A percentile compares a stretch with the other conserved stretches of the same genome.
Evolutionary conservation across 768 basidiomycete species (phyloP).

Genomic region (Suillus clintonianus): DNA sequence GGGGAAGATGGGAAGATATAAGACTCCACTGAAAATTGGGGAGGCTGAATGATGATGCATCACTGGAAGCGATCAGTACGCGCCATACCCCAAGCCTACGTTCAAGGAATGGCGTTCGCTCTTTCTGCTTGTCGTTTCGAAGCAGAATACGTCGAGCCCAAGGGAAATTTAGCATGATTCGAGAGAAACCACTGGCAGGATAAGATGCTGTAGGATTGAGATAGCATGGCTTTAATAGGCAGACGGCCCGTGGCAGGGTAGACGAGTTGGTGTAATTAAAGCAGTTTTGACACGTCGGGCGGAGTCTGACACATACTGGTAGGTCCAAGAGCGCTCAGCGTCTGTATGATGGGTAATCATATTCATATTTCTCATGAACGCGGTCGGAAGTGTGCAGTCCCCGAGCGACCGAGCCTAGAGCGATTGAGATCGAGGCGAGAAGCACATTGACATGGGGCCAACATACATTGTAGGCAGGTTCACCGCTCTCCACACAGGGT

Average conservation of each 20-base stretch:
- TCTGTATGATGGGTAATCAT: neutral
- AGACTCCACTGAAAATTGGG: constrained; percentile 10
- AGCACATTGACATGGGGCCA: neutral
- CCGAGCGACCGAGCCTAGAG: neutral
- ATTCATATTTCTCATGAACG: neutral
- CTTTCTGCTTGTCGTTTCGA: constrained; percentile 1
- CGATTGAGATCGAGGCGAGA: neutral
- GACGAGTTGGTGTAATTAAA: neutral
- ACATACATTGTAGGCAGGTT: too few species aligned
- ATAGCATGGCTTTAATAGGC: neutral
- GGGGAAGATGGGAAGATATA: neutral
- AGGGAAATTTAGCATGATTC: neutral
- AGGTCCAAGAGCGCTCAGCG: neutral
- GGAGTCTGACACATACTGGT: neutral
- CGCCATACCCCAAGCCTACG: constrained; percentile 26
- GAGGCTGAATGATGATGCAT: constrained; percentile 1
- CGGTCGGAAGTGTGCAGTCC: neutral
- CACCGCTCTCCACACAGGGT: neutral
- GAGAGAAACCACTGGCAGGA: neutral
- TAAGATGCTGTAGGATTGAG: neutral
- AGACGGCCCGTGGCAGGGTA: neutral
- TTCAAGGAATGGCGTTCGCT: constrained; percentile 8
- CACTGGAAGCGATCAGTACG: constrained; percentile 17
- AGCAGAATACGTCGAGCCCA: neutral
- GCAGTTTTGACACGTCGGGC: neutral